Evolutionary conservation across 331 rosid genomes (phyloP).

Genomic region (Malus hybrid): DNA sequence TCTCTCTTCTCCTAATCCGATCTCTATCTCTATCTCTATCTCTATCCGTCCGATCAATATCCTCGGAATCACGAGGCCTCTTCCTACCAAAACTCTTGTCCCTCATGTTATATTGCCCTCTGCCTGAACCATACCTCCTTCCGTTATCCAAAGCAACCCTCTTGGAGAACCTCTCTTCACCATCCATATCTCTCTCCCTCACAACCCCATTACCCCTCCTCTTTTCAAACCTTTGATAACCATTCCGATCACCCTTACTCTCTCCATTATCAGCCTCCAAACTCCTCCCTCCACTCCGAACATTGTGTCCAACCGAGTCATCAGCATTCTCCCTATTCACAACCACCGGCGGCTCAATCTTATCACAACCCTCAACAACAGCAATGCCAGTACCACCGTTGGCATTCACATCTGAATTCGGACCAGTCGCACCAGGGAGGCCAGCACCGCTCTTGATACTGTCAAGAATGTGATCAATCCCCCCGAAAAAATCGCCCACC

Average conservation of each 20-base stretch:
- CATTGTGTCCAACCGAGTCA: constrained; percentile 13
- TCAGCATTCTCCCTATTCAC: constrained; percentile 17
- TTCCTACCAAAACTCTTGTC: constrained; percentile 44
- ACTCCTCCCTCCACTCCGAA: constrained; percentile 14
- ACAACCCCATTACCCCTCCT: constrained; percentile 9
- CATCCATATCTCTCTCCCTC: constrained; percentile 26
- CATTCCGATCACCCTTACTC: constrained; percentile 21
- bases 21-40: constrained; percentile 28
- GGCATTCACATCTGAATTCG: constrained; percentile 6
- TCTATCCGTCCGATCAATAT: constrained; percentile 55
- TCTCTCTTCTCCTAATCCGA: constrained; percentile 50
- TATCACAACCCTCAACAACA: constrained; percentile 13
- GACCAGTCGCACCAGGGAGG: constrained; percentile 30
- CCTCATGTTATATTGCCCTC: constrained; percentile 33
- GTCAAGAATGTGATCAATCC: constrained; percentile 76
- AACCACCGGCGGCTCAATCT: constrained; percentile 9
- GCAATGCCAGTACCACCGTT: constrained; percentile 3
- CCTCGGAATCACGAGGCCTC: constrained; percentile 69
- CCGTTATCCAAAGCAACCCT: constrained; percentile 40
- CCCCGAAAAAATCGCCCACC: constrained; percentile 68
- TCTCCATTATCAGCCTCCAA: constrained; percentile 21
- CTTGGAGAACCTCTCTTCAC: constrained; percentile 52
- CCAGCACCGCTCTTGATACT: constrained; percentile 74
- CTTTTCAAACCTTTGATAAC: constrained; percentile 18
- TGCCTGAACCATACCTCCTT: constrained; percentile 33